These are phyloP conservation scores for Apiospora saccharicola DNA, from an alignment of 2,329 filamentous ascomycete species.

Conservation along the genomic window DNA sequence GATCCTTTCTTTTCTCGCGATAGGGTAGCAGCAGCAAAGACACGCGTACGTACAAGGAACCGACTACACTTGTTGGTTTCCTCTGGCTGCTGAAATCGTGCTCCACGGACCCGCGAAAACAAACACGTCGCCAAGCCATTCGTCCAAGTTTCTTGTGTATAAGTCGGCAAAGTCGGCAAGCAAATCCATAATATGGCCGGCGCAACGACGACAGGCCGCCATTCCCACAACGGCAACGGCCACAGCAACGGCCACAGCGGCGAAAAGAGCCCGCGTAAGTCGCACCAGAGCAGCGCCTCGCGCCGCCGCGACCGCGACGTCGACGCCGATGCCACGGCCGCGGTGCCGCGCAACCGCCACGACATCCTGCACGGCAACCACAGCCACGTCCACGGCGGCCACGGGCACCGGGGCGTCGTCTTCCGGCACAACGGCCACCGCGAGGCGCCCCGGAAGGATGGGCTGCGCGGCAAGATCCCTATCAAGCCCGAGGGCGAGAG, in stretches of 20 bases:
- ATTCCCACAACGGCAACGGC: not conserved
- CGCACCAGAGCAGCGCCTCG: constrained; percentile 20
- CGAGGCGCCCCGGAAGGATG: constrained; percentile 24
- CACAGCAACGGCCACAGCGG: constrained; percentile 6
- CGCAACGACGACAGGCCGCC: not conserved
- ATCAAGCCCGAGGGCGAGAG: constrained; percentile 65
- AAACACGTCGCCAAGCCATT: constrained; percentile 7
- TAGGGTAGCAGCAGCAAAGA: not conserved
- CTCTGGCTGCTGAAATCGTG: not conserved
- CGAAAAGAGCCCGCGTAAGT: constrained; percentile 27
- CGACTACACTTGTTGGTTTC: not conserved
- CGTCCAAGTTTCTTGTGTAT: not conserved
- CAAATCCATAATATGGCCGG: not conserved
- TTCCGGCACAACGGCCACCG: constrained; percentile 6
- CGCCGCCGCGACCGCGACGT: not conserved
- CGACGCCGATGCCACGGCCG: not conserved
- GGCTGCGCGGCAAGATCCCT: constrained; percentile 33
- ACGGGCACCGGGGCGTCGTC: no score
- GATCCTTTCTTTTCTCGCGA: not conserved
- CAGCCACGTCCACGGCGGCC: not conserved
- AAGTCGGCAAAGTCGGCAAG: not conserved
- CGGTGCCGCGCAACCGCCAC: constrained; percentile 26
- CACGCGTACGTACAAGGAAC: not conserved
- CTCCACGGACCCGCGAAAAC: not conserved
- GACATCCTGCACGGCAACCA: constrained; percentile 24